Conservation (phyloP, 306 rosid genomes). For the Mimosa bimucronata region DNA sequence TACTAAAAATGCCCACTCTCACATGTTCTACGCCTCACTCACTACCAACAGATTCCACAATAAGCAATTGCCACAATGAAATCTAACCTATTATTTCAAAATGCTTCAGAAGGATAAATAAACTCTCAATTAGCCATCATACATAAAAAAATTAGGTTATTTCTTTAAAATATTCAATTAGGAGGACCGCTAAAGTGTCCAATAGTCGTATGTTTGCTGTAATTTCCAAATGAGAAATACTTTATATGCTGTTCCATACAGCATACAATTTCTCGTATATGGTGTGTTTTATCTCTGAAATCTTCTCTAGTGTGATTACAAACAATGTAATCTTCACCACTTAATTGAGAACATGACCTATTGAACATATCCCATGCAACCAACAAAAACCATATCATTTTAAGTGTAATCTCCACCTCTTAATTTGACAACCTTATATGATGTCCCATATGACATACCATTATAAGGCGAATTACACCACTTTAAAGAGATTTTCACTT, state of each 20-base stretch:
- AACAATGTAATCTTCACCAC: conserved; percentile 4
- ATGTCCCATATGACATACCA: neutral
- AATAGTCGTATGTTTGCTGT: neutral
- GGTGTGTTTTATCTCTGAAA: conserved; percentile 3
- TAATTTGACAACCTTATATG: neutral
- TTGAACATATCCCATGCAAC: neutral
- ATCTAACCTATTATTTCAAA: neutral
- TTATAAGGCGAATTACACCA: neutral
- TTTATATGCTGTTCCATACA: neutral
- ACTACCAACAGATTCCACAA: conserved; percentile 1
- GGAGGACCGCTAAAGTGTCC: neutral
- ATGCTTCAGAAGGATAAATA: neutral
- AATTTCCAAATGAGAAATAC: neutral
- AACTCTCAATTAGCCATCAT: neutral
- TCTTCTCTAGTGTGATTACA: conserved; percentile 13
- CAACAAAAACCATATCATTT: no score
- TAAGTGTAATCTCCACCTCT: conserved; percentile 3
- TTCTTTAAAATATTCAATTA: neutral
- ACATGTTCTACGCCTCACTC: no score
- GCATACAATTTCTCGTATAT: neutral
- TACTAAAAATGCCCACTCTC: no score
- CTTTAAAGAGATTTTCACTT: neutral
- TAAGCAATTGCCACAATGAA: neutral
- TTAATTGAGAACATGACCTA: neutral
- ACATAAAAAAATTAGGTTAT: conserved; percentile 28